These are phyloP conservation scores for Leccinum pachyderme DNA, from an alignment of 1,284 basidiomycete species.

Conservation along the genomic window DNA sequence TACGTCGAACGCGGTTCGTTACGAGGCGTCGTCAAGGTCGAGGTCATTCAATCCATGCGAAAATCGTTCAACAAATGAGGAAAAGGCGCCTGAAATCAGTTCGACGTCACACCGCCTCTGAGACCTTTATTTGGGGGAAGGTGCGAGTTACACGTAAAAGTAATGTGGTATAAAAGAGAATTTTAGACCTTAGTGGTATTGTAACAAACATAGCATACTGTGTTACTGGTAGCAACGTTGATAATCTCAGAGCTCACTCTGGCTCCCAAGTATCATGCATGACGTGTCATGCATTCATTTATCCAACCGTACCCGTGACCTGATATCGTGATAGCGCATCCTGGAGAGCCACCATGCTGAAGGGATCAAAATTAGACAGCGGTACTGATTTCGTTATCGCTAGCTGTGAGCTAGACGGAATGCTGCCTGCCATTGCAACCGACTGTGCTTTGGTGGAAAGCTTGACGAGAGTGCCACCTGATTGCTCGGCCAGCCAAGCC, in stretches of 20 bases:
- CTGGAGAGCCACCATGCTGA: conserved; percentile 41
- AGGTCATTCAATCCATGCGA: neutral
- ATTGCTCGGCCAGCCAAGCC: conserved; percentile 37
- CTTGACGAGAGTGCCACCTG: conserved; percentile 17
- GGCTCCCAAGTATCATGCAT: neutral
- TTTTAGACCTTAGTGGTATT: conserved; percentile 11
- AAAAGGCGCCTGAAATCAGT: neutral
- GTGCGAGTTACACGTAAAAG: conserved; percentile 11
- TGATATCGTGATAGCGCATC: conserved; percentile 40
- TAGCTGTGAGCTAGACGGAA: conserved; percentile 8
- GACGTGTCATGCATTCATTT: neutral
- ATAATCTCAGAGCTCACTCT: neutral
- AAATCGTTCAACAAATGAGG: neutral
- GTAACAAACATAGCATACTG: conserved; percentile 2
- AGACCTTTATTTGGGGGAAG: conserved; percentile 1
- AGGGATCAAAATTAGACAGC: conserved; percentile 29
- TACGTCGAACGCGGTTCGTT: neutral
- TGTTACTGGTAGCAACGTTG: neutral
- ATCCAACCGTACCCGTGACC: conserved; percentile 9
- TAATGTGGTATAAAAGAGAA: neutral
- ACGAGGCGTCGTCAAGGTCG: neutral
- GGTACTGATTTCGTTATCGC: conserved; percentile 14
- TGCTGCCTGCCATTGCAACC: conserved; percentile 6
- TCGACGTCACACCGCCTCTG: neutral
- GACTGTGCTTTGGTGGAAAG: conserved; percentile 11